Evolutionary conservation across 1,284 basidiomycete genomes (phyloP).

Genomic region (Leccinum griseonigrum): DNA sequence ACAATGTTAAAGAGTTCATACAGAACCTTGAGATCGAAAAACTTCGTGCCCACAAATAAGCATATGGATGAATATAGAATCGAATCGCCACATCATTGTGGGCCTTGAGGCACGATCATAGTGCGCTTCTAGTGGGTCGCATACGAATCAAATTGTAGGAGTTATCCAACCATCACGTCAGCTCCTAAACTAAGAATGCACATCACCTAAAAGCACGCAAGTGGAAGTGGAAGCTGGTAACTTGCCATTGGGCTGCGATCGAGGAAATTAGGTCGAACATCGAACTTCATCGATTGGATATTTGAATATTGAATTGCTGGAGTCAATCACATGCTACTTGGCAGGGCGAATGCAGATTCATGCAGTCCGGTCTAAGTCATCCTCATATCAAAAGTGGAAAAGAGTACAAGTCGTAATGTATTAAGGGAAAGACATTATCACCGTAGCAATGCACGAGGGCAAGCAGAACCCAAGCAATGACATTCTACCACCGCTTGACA

Average conservation of each 20-base stretch:
- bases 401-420: constrained; percentile 25
- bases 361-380: constrained; percentile 1
- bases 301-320: background rate
- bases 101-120: background rate
- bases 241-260: background rate
- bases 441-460: constrained; percentile 15
- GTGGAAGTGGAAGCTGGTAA: background rate
- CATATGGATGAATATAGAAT: background rate
- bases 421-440: constrained; percentile 20
- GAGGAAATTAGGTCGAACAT: background rate
- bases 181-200: background rate
- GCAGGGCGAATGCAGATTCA: background rate
- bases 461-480: constrained; percentile 18
- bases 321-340: background rate
- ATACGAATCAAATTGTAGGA: background rate
- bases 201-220: background rate
- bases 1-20: background rate
- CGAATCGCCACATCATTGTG: background rate
- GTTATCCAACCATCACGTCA: background rate
- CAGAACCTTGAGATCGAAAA: background rate
- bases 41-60: background rate
- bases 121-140: background rate
- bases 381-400: background rate
- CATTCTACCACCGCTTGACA: constrained; percentile 29
- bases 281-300: background rate